phyloP scores from a whole-genome alignment of 176 grass and related monocot species.

The Dactylis glomerata region DNA sequence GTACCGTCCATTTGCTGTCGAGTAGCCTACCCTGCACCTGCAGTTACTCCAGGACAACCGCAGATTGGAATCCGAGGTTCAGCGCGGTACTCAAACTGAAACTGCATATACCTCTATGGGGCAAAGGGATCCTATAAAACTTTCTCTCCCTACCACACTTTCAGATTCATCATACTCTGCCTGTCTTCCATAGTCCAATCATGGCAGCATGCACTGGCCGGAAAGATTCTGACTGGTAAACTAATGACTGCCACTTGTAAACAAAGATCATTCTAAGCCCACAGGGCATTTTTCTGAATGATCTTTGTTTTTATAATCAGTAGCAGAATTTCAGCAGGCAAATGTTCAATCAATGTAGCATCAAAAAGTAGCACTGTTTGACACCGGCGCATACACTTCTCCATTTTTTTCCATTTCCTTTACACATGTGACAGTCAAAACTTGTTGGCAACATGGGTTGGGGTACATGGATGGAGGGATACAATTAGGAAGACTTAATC shows the following conservation, averaged over 20 bases:
- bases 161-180: neutral
- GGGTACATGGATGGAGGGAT: neutral
- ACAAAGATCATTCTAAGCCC: neutral
- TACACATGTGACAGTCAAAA: constrained; percentile 55
- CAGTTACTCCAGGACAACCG: neutral
- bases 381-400: constrained; percentile 11
- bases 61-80: constrained; percentile 1
- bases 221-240: neutral
- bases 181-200: neutral
- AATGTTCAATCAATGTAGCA: neutral
- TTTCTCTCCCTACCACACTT: neutral
- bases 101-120: neutral
- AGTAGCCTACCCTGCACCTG: neutral
- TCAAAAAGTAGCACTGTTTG: neutral
- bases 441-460: constrained; percentile 13
- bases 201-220: neutral
- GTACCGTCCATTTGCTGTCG: neutral
- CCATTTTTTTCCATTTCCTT: constrained; percentile 44
- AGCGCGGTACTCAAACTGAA: neutral
- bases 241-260: neutral
- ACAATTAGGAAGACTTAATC: constrained; percentile 24
- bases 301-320: neutral
- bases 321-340: neutral
- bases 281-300: neutral
- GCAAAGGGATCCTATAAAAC: neutral